These are phyloP conservation scores for Cokeromyces recurvatus DNA, from an alignment of 371 early-diverging fungal species.

Conservation along the genomic window DNA sequence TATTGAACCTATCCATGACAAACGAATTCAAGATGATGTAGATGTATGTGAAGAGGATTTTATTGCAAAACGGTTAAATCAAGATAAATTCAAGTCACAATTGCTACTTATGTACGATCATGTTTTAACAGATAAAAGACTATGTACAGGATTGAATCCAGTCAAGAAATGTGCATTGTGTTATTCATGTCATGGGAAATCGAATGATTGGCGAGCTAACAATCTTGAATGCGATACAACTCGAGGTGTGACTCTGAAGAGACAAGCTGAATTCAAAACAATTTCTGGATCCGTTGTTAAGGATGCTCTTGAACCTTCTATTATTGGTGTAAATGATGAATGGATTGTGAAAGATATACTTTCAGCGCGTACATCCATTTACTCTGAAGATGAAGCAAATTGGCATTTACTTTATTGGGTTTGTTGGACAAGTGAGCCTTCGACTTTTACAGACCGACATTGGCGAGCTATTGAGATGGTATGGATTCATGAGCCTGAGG, in stretches of 20 bases:
- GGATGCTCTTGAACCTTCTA: constrained; percentile 31
- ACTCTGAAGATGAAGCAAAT: constrained; percentile 50
- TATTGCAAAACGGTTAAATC: constrained; percentile 50
- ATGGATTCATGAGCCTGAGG: constrained; percentile 62
- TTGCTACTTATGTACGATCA: constrained; percentile 51
- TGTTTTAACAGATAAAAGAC: constrained; percentile 24
- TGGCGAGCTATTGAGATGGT: constrained; percentile 62
- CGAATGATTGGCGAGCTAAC: constrained; percentile 48
- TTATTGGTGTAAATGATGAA: constrained; percentile 42
- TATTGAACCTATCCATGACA: constrained; percentile 52
- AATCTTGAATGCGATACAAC: constrained; percentile 46
- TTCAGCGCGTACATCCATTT: constrained; percentile 50
- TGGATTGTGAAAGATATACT: constrained; percentile 59
- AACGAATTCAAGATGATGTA: constrained; percentile 41
- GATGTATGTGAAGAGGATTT: constrained; percentile 54
- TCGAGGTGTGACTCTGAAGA: constrained; percentile 44
- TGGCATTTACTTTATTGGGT: constrained; percentile 66
- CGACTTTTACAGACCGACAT: constrained; percentile 57
- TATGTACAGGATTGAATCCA: constrained; percentile 20
- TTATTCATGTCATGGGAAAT: constrained; percentile 52
- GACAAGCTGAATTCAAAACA: constrained; percentile 14
- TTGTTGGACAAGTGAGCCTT: constrained; percentile 59
- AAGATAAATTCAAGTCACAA: constrained; percentile 13
- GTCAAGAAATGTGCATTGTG: constrained; percentile 43
- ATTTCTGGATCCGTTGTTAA: constrained; percentile 31